Percentiles rank a stretch among this genome's conserved stretches.
phyloP scores from a whole-genome alignment of 1,284 basidiomycete species.

The Pascua sp. region DNA sequence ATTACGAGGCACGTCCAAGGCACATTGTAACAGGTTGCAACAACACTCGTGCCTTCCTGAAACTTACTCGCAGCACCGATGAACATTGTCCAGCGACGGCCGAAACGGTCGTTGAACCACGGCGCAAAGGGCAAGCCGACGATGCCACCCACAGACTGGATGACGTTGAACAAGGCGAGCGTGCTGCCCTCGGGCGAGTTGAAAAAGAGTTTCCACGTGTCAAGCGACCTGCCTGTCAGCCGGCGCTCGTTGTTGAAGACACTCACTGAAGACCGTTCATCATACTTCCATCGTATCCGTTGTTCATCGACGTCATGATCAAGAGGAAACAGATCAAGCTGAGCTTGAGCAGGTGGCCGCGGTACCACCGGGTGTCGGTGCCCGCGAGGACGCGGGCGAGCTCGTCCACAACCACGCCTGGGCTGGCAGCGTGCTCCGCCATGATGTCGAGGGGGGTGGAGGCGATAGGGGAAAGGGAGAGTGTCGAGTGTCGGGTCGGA shows the following conservation, averaged over 20 bases:
- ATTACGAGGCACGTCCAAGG: too few species aligned
- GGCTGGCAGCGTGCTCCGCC: neutral
- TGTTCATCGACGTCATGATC: conserved; percentile 28
- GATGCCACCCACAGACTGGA: conserved; percentile 28
- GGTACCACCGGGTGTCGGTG: conserved; percentile 29
- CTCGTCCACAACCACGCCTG: neutral
- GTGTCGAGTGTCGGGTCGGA: too few species aligned
- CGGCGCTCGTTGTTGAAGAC: neutral
- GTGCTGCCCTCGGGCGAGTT: conserved; percentile 1
- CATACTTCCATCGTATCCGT: conserved; percentile 23
- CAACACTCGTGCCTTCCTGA: neutral
- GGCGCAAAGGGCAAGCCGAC: conserved; percentile 28
- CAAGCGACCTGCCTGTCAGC: neutral
- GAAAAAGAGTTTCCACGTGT: neutral
- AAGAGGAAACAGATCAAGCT: conserved; percentile 26
- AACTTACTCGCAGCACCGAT: conserved; percentile 9
- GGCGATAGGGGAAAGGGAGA: too few species aligned
- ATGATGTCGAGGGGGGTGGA: neutral
- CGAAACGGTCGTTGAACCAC: conserved; percentile 24
- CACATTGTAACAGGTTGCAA: neutral
- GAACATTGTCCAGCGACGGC: conserved; percentile 45
- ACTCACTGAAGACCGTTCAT: conserved; percentile 17
- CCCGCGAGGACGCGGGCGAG: conserved; percentile 9
- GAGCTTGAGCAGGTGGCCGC: conserved; percentile 21
- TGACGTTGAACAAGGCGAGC: conserved; percentile 29